Evolutionary conservation across 2,329 filamentous ascomycete species (phyloP).

Genomic region (Dactylellina sp.): DNA sequence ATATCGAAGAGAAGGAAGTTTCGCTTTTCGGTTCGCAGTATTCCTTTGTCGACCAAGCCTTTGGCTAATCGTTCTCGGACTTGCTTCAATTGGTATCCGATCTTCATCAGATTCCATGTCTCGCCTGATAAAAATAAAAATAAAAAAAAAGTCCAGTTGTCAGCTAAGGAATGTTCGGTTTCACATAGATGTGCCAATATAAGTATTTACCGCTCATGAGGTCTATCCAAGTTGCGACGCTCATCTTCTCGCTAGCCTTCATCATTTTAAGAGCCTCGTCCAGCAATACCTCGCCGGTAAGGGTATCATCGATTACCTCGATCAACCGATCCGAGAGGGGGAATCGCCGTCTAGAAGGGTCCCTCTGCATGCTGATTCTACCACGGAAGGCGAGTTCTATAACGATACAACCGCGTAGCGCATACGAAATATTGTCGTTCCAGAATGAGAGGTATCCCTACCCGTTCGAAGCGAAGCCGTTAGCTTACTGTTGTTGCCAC

Average conservation of each 20-base stretch:
- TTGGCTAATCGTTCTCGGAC: slow-evolving; percentile 97
- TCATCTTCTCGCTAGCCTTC: slow-evolving; percentile 99
- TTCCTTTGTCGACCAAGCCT: slow-evolving; percentile 97
- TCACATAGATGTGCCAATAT: background rate
- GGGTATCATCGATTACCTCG: slow-evolving; percentile 94
- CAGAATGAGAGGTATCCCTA: slow-evolving; percentile 98
- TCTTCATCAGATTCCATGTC: slow-evolving; percentile 99
- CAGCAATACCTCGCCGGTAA: slow-evolving; percentile 95
- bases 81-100: slow-evolving; percentile 99
- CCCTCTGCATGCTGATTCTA: slow-evolving; percentile 98
- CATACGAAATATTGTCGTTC: slow-evolving; percentile 99
- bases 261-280: slow-evolving; percentile 99
- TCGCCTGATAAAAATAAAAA: slow-evolving; percentile 74
- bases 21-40: slow-evolving; percentile 97
- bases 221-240: slow-evolving; percentile 98
- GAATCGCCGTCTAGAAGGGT: slow-evolving; percentile 89
- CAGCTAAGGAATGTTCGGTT: slow-evolving; percentile 5
- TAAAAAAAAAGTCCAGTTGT: background rate
- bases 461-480: slow-evolving; percentile 4
- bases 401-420: slow-evolving; percentile 95
- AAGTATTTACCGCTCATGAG: slow-evolving; percentile 85
- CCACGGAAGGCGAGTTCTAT: slow-evolving; percentile 96
- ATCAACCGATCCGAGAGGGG: slow-evolving; percentile 92
- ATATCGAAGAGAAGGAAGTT: slow-evolving; percentile 99
- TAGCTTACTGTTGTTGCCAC: slow-evolving; percentile 6